These are phyloP conservation scores for Boletus barrowsii DNA, from an alignment of 768 basidiomycete genomes.

Conservation along the genomic window DNA sequence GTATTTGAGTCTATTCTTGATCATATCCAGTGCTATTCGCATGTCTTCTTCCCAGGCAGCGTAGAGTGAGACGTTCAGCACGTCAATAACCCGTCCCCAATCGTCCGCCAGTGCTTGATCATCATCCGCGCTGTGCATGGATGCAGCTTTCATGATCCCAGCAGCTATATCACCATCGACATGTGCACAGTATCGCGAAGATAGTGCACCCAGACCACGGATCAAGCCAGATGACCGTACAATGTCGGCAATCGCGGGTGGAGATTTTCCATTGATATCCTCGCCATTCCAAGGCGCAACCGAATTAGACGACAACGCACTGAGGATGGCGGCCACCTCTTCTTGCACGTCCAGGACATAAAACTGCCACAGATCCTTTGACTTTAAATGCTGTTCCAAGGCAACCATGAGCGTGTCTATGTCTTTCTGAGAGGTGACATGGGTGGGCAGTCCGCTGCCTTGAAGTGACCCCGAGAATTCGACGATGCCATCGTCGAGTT, in stretches of 20 bases:
- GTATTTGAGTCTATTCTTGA: conserved; percentile 77
- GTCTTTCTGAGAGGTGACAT: conserved; percentile 62
- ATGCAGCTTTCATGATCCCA: conserved; percentile 70
- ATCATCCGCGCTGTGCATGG: conserved; percentile 44
- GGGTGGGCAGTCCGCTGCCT: conserved; percentile 68
- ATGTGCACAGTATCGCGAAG: conserved; percentile 63
- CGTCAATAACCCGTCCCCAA: conserved; percentile 79
- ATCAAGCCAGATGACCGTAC: conserved; percentile 54
- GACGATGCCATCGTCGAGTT: conserved; percentile 84
- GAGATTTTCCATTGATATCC: conserved; percentile 53
- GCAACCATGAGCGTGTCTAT: conserved; percentile 62
- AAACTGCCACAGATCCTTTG: conserved; percentile 85
- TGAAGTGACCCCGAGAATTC: conserved; percentile 70
- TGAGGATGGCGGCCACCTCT: conserved; percentile 55
- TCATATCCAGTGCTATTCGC: conserved; percentile 66
- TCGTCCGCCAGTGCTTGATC: conserved; percentile 57
- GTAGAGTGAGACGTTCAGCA: conserved; percentile 87
- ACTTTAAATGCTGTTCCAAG: conserved; percentile 58
- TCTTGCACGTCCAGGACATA: conserved; percentile 78
- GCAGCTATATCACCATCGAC: conserved; percentile 67
- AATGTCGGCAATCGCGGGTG: conserved; percentile 64
- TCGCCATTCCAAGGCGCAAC: conserved; percentile 60
- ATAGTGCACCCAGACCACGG: conserved; percentile 54
- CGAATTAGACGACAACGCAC: conserved; percentile 31
- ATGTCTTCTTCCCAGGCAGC: conserved; percentile 83